Conservation (phyloP, 2,329 filamentous ascomycete genomes). For the Diplodia intermedia region DNA sequence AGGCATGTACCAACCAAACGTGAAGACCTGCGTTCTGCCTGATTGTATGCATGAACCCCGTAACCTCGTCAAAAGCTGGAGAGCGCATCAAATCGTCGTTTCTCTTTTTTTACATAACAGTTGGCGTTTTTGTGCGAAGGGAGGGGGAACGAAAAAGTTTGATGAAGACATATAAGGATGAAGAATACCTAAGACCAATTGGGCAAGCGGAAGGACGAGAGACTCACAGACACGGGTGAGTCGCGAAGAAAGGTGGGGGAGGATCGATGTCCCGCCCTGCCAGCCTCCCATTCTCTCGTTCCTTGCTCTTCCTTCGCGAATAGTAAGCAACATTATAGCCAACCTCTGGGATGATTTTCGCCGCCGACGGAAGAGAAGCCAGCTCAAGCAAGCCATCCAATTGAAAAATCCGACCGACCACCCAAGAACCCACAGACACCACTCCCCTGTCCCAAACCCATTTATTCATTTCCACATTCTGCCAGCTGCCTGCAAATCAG, state of each 20-base stretch:
- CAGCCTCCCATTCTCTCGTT: neutral
- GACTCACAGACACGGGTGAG: neutral
- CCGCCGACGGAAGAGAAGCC: neutral
- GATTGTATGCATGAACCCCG: constrained; percentile 8
- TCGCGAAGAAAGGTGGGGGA: neutral
- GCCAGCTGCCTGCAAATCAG: neutral
- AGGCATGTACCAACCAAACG: neutral
- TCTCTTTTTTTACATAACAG: constrained; percentile 21
- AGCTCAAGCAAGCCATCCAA: constrained; percentile 13
- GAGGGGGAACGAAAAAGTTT: neutral
- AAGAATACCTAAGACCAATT: constrained; percentile 19
- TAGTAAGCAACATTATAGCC: constrained; percentile 7
- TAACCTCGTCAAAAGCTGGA: constrained; percentile 1
- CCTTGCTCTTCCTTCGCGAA: constrained; percentile 2
- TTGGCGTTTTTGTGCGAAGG: constrained; percentile 4
- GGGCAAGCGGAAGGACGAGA: constrained; percentile 1
- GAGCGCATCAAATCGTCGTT: constrained; percentile 21
- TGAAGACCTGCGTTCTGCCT: neutral
- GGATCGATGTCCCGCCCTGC: neutral
- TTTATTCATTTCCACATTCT: constrained; percentile 17
- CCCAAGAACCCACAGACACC: constrained; percentile 11
- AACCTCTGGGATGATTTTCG: neutral
- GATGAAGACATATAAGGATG: constrained; percentile 22
- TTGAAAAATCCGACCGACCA: neutral
- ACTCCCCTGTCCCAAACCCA: constrained; percentile 3